Base-by-base conservation (phyloP, 768 basidiomycete species). In the Suillus sp. region DNA sequence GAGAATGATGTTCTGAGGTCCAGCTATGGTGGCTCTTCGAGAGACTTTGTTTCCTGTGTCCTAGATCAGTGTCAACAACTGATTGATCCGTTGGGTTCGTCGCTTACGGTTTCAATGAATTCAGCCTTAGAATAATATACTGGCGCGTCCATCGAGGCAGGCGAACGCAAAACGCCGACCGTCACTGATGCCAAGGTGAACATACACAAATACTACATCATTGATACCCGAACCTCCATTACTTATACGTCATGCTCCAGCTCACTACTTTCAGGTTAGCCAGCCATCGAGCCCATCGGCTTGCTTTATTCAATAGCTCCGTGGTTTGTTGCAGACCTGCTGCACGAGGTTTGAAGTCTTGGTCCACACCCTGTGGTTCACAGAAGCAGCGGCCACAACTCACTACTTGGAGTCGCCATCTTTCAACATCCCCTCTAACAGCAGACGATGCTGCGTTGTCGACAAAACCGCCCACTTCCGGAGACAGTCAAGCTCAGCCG, bases 1-100 rank as follows among this genome's bases (percentile, higher is more conserved):
- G 16, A 99, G 87, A 65, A 98, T 94, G 74, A 99, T 99, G 74
- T 97, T 98, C 75, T 95, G 91, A 13, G 95, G 92, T 1, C 96
- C 96, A 62, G 90, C 87, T 70, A 98, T 97, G 32, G 89, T 90
- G 20, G 95, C 94, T 65, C 92, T 87, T 62, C 94, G 86, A 45
- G 93, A 96, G 50, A 98, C 96, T 76, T 96, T 96, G 81, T 99
- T 96, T 51, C 93, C 94, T 65, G 94, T 96, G 73, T 96, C 95
- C 93, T 95, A 74, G 64, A 37, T 50, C 51, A 34, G 25, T 47
- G 63, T 70, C 61, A 56, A 57, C 58, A 35, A 32, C 43, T 42
- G 30, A 25, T 61, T 18, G 59, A 55, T 38, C 25, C 14, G 27
- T 58, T 16, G 59, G 56, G 42, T 42, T 40, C 35, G 11, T n/a